Evolutionary conservation across 148 eudicot genomes (phyloP).

Genomic region (Oxyria digyna): DNA sequence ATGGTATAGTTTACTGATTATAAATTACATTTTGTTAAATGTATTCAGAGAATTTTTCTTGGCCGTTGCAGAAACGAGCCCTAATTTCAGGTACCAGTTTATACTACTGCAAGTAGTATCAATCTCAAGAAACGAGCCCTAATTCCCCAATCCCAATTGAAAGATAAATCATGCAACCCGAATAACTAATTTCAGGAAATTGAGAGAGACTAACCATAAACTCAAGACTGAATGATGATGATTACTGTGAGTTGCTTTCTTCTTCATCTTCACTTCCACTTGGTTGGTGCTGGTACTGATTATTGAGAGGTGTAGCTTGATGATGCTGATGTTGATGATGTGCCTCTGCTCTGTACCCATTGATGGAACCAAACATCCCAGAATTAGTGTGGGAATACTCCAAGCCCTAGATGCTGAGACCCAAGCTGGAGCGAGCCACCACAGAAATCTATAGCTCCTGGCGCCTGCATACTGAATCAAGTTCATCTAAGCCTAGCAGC

Average conservation of each 20-base stretch:
- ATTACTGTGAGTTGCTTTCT: neutral
- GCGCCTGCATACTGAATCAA: no score
- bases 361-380: neutral
- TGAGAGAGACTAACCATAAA: neutral
- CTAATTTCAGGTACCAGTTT: neutral
- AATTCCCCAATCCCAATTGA: neutral
- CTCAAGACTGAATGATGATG: neutral
- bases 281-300: conserved; percentile 17
- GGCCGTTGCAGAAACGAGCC: no score
- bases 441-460: no score
- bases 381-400: neutral
- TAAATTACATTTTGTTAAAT: no score
- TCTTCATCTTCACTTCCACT: conserved; percentile 38
- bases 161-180: neutral
- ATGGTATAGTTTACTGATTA: no score
- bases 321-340: no score
- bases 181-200: neutral
- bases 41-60: no score
- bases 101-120: no score
- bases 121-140: neutral
- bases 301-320: conserved; percentile 20
- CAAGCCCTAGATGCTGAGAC: conserved; percentile 5
- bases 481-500: no score
- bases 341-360: conserved; percentile 18
- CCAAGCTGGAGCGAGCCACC: conserved; percentile 1